phyloP scores from a whole-genome alignment of 306 rosid species.

The Prunus persica region Prunus_persica_NCBIv2 NC_034013.1:11484001-11484500 shows the following conservation, averaged over 20 bases:
- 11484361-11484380: conserved; percentile 80
- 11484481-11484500: conserved; percentile 71
- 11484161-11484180: conserved; percentile 88
- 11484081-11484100: conserved; percentile 91
- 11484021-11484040: conserved; percentile 90
- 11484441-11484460: conserved; percentile 79
- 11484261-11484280: conserved; percentile 79
- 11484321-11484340: conserved; percentile 50
- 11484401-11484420: conserved; percentile 68
- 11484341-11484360: conserved; percentile 68
- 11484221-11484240: conserved; percentile 83
- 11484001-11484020: conserved; percentile 75
- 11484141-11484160: conserved; percentile 90
- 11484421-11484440: conserved; percentile 58
- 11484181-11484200: conserved; percentile 91
- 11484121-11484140: conserved; percentile 65
- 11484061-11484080: conserved; percentile 89
- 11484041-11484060: conserved; percentile 84
- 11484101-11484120: conserved; percentile 82
- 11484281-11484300: conserved; percentile 86
- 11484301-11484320: conserved; percentile 57
- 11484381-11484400: conserved; percentile 73
- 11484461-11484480: conserved; percentile 74
- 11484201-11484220: conserved; percentile 82
- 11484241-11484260: conserved; percentile 86